A percentile compares a stretch with the other conserved stretches of the same genome.
These are phyloP conservation scores for Rhododendron griersonianum DNA, from an alignment of 148 eudicot species.

Conservation along the genomic window DNA sequence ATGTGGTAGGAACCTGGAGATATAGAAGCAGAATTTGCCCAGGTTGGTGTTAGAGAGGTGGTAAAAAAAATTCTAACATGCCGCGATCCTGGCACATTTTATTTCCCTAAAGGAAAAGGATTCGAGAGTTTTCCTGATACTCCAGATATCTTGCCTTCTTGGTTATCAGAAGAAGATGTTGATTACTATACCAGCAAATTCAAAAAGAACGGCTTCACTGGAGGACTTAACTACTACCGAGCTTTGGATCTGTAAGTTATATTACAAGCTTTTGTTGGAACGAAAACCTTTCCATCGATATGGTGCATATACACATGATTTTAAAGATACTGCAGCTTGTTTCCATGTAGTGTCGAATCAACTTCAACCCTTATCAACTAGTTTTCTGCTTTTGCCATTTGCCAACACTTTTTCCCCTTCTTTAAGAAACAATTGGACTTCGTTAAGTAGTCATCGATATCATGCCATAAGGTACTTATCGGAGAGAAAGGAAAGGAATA, in stretches of 20 bases:
- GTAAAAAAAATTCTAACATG: constrained; percentile 18
- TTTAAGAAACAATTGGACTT: neutral
- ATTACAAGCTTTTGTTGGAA: neutral
- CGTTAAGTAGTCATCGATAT: neutral
- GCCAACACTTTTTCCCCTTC: neutral
- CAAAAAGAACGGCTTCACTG: constrained; percentile 34
- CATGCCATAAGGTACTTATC: neutral
- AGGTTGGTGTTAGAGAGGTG: constrained; percentile 13
- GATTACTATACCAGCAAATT: constrained; percentile 29
- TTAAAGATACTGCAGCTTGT: neutral
- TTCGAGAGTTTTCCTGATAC: neutral
- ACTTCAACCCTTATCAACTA: neutral
- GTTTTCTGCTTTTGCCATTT: no score
- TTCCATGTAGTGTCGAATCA: neutral
- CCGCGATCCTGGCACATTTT: neutral
- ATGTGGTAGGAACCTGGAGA: constrained; percentile 28
- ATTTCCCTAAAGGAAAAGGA: neutral
- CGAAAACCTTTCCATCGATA: neutral
- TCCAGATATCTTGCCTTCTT: constrained; percentile 25
- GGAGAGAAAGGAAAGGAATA: neutral
- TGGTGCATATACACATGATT: neutral
- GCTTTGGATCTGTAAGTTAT: constrained; percentile 18
- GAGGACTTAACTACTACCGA: constrained; percentile 37
- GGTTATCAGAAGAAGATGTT: constrained; percentile 33
- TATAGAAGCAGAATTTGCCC: constrained; percentile 26